Evolutionary conservation across 306 rosid species (phyloP).

Genomic region (Astragalus membranaceus): DNA sequence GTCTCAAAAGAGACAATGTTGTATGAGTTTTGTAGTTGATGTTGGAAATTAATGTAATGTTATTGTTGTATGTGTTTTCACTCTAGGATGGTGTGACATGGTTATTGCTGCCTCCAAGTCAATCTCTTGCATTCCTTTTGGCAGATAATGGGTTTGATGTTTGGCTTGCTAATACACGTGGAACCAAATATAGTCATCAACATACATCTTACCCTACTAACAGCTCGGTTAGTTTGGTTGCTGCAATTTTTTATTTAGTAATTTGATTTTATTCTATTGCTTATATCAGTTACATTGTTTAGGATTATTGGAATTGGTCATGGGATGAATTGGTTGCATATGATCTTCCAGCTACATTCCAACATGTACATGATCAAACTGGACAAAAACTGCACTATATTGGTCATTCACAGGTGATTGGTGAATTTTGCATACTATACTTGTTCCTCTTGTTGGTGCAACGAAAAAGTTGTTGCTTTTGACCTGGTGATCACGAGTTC

Average conservation of each 20-base stretch:
- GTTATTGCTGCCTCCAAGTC: conserved; percentile 62
- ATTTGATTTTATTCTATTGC: conserved; percentile 13
- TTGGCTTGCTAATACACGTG: conserved; percentile 76
- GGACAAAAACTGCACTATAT: conserved; percentile 75
- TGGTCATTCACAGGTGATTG: conserved; percentile 87
- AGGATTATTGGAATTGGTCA: conserved; percentile 87
- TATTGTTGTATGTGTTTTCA: conserved; percentile 2
- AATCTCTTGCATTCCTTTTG: conserved; percentile 58
- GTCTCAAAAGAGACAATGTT: background rate
- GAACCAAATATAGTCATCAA: conserved; percentile 61
- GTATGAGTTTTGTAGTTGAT: conserved; percentile 9
- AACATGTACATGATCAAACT: conserved; percentile 66
- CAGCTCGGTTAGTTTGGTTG: conserved; percentile 39
- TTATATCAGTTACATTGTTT: background rate
- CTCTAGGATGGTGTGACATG: conserved; percentile 66
- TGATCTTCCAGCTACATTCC: conserved; percentile 79
- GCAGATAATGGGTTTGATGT: conserved; percentile 75
- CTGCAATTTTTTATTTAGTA: background rate
- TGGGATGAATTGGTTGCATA: conserved; percentile 95
- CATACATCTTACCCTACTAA: conserved; percentile 34
- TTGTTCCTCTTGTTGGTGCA: background rate
- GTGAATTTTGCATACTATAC: conserved; percentile 22
- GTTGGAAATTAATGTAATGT: conserved; percentile 15
- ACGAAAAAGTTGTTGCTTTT: too few species aligned
- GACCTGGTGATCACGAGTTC: too few species aligned